Evolutionary conservation across 2,329 filamentous ascomycete genomes (phyloP).

Genomic region (Colletotrichum orchidophilum): DNA sequence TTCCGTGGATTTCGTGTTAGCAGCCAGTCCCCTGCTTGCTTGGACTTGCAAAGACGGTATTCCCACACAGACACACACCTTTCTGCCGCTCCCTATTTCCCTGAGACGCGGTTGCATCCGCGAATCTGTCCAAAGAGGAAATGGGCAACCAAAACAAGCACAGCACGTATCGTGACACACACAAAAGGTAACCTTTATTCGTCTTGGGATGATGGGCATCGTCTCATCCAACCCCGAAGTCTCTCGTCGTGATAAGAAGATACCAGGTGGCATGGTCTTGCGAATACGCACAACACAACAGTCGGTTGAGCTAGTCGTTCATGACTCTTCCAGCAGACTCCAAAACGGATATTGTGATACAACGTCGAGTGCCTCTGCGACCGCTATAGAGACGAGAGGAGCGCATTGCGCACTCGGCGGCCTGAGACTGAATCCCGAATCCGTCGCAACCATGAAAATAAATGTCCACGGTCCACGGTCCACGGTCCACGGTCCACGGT

Average conservation of each 20-base stretch:
- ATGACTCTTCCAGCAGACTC: not conserved
- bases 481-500: too few relatives aligned
- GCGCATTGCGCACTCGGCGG: constrained; percentile 23
- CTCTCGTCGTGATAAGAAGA: not conserved
- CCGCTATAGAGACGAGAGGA: not conserved
- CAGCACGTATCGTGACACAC: not conserved
- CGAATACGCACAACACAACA: too few relatives aligned
- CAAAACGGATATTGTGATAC: not conserved
- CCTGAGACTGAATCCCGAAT: constrained; percentile 16
- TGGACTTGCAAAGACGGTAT: constrained; percentile 21
- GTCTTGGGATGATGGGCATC: not conserved
- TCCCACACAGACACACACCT: not conserved
- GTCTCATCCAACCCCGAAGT: not conserved
- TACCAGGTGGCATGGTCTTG: not conserved
- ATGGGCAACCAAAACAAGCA: constrained; percentile 11
- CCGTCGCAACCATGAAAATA: constrained; percentile 11
- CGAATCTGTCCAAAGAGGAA: not conserved
- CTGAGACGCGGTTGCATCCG: constrained; percentile 10
- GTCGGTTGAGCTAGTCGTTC: not conserved
- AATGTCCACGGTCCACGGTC: not conserved
- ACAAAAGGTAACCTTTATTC: not conserved
- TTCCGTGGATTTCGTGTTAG: constrained; percentile 2
- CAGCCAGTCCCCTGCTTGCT: constrained; percentile 15
- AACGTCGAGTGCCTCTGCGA: not conserved
- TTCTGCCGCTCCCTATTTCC: constrained; percentile 17